Evolutionary conservation across 768 basidiomycete genomes (phyloP).

Genomic region (Macrocybe gigantea): DNA sequence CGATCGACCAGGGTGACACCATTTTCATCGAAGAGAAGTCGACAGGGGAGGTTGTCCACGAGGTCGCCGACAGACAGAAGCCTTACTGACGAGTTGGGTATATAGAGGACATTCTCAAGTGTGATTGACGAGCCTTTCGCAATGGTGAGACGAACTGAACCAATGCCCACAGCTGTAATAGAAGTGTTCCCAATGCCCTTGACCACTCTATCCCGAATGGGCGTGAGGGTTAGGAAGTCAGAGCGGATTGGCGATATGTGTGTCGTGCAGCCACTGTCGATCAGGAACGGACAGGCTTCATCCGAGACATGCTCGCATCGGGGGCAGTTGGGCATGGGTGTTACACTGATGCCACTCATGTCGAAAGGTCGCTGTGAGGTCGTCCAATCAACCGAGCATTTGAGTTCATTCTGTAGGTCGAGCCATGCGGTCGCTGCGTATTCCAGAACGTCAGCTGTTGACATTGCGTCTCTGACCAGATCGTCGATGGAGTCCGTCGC

Average conservation of each 20-base stretch:
- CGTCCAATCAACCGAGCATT: no score
- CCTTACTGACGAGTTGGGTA: slow-evolving; percentile 15
- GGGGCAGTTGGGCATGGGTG: no score
- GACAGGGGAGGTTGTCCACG: no score
- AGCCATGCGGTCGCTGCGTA: no score
- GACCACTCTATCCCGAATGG: slow-evolving; percentile 11
- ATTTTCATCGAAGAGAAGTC: no score
- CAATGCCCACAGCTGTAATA: slow-evolving; percentile 18
- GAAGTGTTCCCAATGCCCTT: slow-evolving; percentile 9
- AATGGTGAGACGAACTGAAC: slow-evolving; percentile 16
- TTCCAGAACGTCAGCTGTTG: no score
- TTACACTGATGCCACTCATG: no score
- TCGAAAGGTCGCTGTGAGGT: no score
- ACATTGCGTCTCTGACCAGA: no score
- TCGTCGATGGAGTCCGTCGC: no score
- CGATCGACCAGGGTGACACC: no score
- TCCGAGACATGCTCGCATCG: not conserved
- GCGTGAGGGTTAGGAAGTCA: slow-evolving; percentile 17
- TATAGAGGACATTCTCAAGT: slow-evolving; percentile 12
- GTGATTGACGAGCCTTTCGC: slow-evolving; percentile 7
- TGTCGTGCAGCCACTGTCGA: slow-evolving; percentile 11
- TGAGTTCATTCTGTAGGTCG: no score
- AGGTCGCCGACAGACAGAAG: slow-evolving; percentile 15
- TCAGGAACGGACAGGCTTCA: slow-evolving; percentile 12
- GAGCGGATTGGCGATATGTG: slow-evolving; percentile 11